Evolutionary conservation across 2,329 filamentous ascomycete genomes (phyloP).

Genomic region (Cercospora sp.): DNA sequence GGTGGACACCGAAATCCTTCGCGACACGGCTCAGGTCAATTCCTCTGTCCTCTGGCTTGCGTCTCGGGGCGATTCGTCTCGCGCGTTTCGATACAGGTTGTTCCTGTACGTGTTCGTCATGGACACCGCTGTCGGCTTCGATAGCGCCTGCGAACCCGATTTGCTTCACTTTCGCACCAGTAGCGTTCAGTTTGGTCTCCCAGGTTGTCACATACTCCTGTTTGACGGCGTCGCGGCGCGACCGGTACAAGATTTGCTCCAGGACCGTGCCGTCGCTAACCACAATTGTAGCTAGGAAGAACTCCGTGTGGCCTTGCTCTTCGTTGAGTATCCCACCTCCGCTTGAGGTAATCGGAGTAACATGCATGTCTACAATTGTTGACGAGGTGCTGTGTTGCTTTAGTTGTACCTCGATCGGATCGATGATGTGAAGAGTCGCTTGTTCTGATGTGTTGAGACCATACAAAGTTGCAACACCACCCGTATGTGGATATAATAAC

Average conservation of each 20-base stretch:
- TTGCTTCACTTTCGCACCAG: background rate
- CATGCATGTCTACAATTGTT: background rate
- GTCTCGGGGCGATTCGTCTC: background rate
- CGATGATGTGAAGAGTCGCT: background rate
- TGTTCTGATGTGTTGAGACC: background rate
- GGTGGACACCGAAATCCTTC: background rate
- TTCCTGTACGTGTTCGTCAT: background rate
- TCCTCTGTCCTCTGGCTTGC: background rate
- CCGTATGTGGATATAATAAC: constrained; percentile 16
- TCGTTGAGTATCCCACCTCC: background rate
- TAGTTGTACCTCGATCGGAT: background rate
- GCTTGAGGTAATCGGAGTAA: background rate
- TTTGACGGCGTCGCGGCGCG: background rate
- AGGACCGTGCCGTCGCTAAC: background rate
- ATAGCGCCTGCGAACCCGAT: background rate
- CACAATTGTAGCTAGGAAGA: background rate
- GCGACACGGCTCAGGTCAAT: background rate
- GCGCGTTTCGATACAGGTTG: background rate
- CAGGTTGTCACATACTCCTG: background rate
- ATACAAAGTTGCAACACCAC: background rate
- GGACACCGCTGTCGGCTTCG: background rate
- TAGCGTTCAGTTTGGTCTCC: background rate
- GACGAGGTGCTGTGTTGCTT: background rate
- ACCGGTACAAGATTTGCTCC: background rate
- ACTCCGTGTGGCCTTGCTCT: background rate